phyloP scores from a whole-genome alignment of 495 filamentous ascomycete genomes.

The Neurospora discreta region DNA sequence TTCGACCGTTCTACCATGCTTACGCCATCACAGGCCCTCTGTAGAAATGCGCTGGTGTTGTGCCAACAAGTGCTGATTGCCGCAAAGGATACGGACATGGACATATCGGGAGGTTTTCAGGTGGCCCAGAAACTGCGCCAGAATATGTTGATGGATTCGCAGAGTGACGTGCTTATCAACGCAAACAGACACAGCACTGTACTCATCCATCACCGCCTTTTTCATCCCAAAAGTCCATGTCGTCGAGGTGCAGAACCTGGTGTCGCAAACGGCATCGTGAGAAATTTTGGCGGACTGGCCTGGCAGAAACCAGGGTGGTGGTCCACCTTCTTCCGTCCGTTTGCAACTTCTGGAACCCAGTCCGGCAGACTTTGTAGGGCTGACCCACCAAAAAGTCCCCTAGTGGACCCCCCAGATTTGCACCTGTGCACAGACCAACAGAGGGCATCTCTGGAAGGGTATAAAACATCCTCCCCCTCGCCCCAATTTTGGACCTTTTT shows the following conservation, averaged over 20 bases:
- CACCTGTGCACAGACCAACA: conserved; percentile 26
- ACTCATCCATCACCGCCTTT: neutral
- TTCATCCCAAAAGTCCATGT: neutral
- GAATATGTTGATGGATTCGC: neutral
- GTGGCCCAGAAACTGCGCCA: neutral
- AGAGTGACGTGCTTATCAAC: neutral
- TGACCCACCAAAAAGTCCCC: neutral
- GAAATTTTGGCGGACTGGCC: conserved; percentile 24
- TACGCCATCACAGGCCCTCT: neutral
- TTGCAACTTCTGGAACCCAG: conserved; percentile 2
- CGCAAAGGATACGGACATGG: neutral
- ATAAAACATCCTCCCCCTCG: conserved; percentile 19
- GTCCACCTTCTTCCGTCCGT: conserved; percentile 10
- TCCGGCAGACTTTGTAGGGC: neutral
- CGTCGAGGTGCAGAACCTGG: neutral
- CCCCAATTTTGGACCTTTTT: conserved; percentile 13
- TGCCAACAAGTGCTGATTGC: neutral
- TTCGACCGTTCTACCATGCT: fast-evolving
- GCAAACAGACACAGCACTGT: neutral
- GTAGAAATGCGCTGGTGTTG: neutral
- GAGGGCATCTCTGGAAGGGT: conserved; percentile 14
- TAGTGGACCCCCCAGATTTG: conserved; percentile 19
- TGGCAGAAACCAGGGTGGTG: conserved; percentile 22
- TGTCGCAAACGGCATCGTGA: neutral
- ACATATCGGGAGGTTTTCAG: neutral